Evolutionary conservation across 441 rosid genomes (phyloP).

Genomic region (Arabidopsis lyrata): DNA sequence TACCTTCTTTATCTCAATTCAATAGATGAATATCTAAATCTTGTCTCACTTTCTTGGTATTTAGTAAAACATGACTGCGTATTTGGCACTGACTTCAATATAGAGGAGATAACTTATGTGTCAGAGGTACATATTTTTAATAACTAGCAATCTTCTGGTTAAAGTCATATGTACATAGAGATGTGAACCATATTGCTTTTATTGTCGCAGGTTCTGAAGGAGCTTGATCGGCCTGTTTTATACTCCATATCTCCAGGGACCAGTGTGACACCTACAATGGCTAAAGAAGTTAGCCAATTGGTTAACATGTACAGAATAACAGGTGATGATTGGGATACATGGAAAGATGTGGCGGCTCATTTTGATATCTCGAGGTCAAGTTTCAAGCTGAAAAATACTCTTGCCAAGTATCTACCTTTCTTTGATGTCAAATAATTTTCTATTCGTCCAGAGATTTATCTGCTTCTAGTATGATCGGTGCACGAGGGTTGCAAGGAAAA

Average conservation of each 20-base stretch:
- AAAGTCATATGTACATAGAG: constrained; percentile 20
- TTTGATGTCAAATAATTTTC: constrained; percentile 26
- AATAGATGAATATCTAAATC: background rate
- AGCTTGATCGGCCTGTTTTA: constrained; percentile 67
- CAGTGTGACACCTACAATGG: constrained; percentile 82
- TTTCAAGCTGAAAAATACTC: constrained; percentile 17
- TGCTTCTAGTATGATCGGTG: constrained; percentile 70
- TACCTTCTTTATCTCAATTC: background rate
- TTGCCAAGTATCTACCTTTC: constrained; percentile 12
- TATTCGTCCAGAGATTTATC: constrained; percentile 65
- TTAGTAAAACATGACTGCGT: constrained; percentile 90
- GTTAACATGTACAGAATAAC: constrained; percentile 92
- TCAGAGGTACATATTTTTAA: constrained; percentile 62
- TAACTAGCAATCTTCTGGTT: constrained; percentile 15
- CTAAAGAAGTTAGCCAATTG: constrained; percentile 67
- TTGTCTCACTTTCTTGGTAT: constrained; percentile 35
- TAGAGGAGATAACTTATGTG: constrained; percentile 70
- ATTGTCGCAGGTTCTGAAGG: constrained; percentile 66
- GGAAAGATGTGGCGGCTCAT: constrained; percentile 84
- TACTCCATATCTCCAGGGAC: constrained; percentile 96
- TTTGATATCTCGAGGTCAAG: constrained; percentile 78
- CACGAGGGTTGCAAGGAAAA: constrained; percentile 66
- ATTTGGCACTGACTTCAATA: constrained; percentile 81
- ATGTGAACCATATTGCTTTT: constrained; percentile 12
- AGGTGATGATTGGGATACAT: constrained; percentile 94